phyloP scores from a whole-genome alignment of 768 basidiomycete genomes.

The Mycena vitilis region DNA sequence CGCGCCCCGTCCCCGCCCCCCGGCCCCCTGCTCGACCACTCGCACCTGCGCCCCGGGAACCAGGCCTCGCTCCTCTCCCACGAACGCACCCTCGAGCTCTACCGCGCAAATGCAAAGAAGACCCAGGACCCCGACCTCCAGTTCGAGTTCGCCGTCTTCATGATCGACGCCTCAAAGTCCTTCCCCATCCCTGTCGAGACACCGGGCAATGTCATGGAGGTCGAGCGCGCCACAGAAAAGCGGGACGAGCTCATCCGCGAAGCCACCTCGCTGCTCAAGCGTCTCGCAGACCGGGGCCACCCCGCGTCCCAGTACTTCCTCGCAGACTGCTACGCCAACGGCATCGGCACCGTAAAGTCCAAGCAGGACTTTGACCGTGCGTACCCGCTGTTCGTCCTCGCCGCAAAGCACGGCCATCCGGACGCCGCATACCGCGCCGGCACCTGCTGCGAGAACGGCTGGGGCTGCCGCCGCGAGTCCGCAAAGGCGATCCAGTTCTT shows the following conservation, averaged over 20 bases:
- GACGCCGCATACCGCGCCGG: constrained; percentile 96
- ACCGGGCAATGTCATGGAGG: constrained; percentile 79
- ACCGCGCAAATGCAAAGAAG: constrained; percentile 98
- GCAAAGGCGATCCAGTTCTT: constrained; percentile 94
- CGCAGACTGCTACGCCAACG: constrained; percentile 98
- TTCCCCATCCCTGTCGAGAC: constrained; percentile 81
- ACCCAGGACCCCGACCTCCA: constrained; percentile 97
- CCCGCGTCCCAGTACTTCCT: constrained; percentile 96
- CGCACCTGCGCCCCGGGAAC: constrained; percentile 92
- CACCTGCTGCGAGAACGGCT: constrained; percentile 98
- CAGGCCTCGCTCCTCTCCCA: constrained; percentile 94
- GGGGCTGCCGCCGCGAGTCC: constrained; percentile 95
- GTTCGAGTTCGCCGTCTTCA: constrained; percentile 98
- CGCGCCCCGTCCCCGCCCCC: constrained; percentile 76
- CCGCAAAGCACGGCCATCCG: constrained; percentile 96
- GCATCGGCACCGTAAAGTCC: constrained; percentile 91
- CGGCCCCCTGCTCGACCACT: constrained; percentile 86
- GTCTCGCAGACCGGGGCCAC: constrained; percentile 94
- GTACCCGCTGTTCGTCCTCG: constrained; percentile 94
- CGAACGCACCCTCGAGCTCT: constrained; percentile 95
- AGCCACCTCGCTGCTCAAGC: constrained; percentile 87
- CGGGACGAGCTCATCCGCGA: constrained; percentile 91
- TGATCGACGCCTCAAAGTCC: constrained; percentile 96
- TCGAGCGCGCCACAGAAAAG: constrained; percentile 84
- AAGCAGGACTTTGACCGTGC: constrained; percentile 98